Base-by-base conservation (phyloP, 306 rosid genomes). In the Biancaea sappan region DNA sequence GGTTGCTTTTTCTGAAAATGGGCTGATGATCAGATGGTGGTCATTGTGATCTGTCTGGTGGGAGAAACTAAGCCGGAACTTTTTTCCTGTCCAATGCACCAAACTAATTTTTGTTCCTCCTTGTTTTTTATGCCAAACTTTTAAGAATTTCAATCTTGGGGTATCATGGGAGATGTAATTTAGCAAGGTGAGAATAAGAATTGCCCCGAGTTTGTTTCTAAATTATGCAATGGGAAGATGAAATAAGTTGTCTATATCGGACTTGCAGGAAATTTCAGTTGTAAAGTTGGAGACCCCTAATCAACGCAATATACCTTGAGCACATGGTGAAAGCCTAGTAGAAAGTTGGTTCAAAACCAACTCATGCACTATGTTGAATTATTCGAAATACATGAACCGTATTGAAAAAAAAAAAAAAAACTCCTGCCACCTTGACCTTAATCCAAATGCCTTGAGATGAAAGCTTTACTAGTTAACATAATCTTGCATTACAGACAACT, bases 1-100 rank as follows among this genome's bases (percentile, higher is more conserved):
- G 77, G 86, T 94, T 79, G 97, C 98, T 72, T 94, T 94, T 81
- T 91, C 98, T 8, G 98, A 91, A 83, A 85, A 90, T 58, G 98
- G 98, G 61, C 80, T 94, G 74, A 86, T 87, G 95, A 94, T 94
- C 83, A 87, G 98, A 87, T 91, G 98, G 98, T 94, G 98, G 98
- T 91, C 97, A 66, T 51, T 91, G 84, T 97, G 90, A 88, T 94
- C 97, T 56, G 89, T 89, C 34, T 94, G 96, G 94, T 94, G 97
- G 97, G 98, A 94, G 90, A 94, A 91, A 83, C 72, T 94, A 71
- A 94, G 90, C 88, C 86, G 96, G 48, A 90, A 86, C 80, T 81
- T 87, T 64, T 85, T 86, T 78, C 97, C 97, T 29, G 94, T 94
- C 71, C 98, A 90, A 70, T 94, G 97, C 83, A 94, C 98, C 53